phyloP scores from a whole-genome alignment of 805 yeast species.

The Teunomyces funiuensis region DNA sequence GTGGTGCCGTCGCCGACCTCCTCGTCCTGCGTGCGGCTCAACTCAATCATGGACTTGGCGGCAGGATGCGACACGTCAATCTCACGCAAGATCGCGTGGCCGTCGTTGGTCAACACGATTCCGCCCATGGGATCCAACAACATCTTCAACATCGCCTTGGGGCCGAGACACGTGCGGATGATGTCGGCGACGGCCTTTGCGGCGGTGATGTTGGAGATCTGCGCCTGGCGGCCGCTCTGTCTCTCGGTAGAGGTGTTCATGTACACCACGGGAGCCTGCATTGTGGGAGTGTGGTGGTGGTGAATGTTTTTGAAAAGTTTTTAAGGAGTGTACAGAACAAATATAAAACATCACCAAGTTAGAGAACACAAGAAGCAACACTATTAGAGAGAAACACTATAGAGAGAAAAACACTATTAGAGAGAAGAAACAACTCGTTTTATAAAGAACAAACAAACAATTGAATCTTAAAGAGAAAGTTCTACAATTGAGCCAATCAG shows the following conservation, averaged over 20 bases:
- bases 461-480: too few species aligned
- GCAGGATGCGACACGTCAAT: conserved; percentile 98
- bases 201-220: conserved; percentile 93
- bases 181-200: conserved; percentile 99
- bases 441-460: too few species aligned
- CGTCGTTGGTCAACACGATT: conserved; percentile 94
- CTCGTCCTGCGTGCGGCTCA: conserved; percentile 96
- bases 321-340: too few species aligned
- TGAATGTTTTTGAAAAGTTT: conserved; percentile 1
- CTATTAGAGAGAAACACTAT: too few species aligned
- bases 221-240: conserved; percentile 96
- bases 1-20: conserved; percentile 99
- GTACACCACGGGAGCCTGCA: conserved; percentile 51
- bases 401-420: too few species aligned
- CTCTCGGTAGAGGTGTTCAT: conserved; percentile 82
- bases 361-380: too few species aligned
- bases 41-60: conserved; percentile 96
- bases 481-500: too few species aligned
- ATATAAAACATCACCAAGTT: too few species aligned
- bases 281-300: conserved; percentile 12
- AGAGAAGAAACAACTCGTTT: too few species aligned
- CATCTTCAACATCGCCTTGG: conserved; percentile 99
- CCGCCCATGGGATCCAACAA: conserved; percentile 96
- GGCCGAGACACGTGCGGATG: conserved; percentile 96
- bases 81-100: conserved; percentile 96